phyloP scores from a whole-genome alignment of 495 filamentous ascomycete genomes.

The Podospora pseudopauciseta region DNA sequence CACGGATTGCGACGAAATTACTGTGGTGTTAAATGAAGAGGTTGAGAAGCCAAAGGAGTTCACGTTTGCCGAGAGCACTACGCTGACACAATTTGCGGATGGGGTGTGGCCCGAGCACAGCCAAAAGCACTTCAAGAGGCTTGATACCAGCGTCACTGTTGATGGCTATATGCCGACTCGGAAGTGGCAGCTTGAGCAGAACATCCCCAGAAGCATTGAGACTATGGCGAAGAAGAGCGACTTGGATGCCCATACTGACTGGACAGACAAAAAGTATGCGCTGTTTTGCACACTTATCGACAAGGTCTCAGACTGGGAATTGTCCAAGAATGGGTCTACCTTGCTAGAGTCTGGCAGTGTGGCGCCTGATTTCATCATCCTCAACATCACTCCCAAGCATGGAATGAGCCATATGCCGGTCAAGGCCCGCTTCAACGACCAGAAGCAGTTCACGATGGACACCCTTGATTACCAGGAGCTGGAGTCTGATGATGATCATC shows the following conservation, averaged over 20 bases:
- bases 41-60: constrained; percentile 4
- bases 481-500: constrained; percentile 27
- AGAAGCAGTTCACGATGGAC: constrained; percentile 37
- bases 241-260: constrained; percentile 20
- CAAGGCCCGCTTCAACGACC: constrained; percentile 32
- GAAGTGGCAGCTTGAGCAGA: constrained; percentile 29
- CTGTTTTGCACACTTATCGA: constrained; percentile 35
- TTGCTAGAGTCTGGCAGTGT: constrained; percentile 28
- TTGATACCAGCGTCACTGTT: constrained; percentile 32
- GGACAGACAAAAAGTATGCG: constrained; percentile 38
- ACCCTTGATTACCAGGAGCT: constrained; percentile 43
- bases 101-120: constrained; percentile 27
- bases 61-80: constrained; percentile 18
- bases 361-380: constrained; percentile 32
- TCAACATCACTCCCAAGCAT: constrained; percentile 32
- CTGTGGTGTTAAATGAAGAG: neutral
- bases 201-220: constrained; percentile 33
- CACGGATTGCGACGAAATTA: neutral
- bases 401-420: constrained; percentile 24
- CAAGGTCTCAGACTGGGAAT: constrained; percentile 41
- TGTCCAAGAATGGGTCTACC: constrained; percentile 29
- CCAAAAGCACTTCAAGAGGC: constrained; percentile 28
- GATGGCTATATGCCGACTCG: constrained; percentile 33
- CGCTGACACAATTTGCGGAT: constrained; percentile 13
- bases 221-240: constrained; percentile 32